Base-by-base conservation (phyloP, 1,284 basidiomycete genomes). In the Rhodotorula sp. region DNA sequence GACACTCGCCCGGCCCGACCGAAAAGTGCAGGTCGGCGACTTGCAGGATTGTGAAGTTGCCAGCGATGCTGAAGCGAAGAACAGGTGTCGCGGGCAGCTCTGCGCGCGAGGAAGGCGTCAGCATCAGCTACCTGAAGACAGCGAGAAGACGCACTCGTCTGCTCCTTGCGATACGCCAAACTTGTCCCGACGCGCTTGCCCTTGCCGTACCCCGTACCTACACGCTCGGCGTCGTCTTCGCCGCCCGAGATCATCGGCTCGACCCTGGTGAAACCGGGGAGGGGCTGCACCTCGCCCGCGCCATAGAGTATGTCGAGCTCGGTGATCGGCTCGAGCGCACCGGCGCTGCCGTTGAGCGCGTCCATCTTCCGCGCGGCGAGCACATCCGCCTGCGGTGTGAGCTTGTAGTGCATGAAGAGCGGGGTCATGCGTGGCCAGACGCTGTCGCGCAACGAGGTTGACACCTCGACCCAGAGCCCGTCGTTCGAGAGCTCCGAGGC, bases 261-360 rank as follows among this genome's bases (percentile, higher is more conserved):
- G 36, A 93, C 78, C 76, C 86, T 88, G 76, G 91, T 86, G 79
- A 94, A 96, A 0, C 92, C 93, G 76, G 88, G 93, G 87, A 91
- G 92, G 0, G 91, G 88, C 12, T 86, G 84, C 66, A 89, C 66
- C 53, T 76, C 70, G 27, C 46, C 88, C 61, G 90, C 88, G 7
- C 94, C 94, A 78, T 88, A 95, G 0, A 91, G 81, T 3, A 95
- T 85, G 79, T 95, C 92, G n/a, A 96, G 75, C 81, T 97, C 93
- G 1, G 92, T 96, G 76, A 97, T 87, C n/a, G 77, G 73, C 58
- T 77, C 75, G 55, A 72, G 67, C 0, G 44, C 57, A 12, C 71
- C 72, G 2, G 68, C 71, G 36, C 56, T 64, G 22, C 57, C 69
- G 36, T 70, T 65, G 39, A 51, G 39, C 2, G 39, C 13, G 50